Base-by-base conservation (phyloP, 768 basidiomycete genomes). In the Leccinum subgranulosum region DNA sequence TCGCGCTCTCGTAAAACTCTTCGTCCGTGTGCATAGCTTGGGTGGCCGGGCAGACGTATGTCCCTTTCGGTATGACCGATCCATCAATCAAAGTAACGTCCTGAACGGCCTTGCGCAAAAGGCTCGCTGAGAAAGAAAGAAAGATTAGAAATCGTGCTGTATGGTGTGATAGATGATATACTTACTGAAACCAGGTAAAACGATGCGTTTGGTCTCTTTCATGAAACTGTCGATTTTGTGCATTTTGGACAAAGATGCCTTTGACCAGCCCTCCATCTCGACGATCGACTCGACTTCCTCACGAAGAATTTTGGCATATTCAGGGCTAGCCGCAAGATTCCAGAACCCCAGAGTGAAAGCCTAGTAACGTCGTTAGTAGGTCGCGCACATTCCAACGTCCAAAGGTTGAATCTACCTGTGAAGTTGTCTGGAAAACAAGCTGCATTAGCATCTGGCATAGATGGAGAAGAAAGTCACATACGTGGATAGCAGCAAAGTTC, bases 401-500 rank as follows among this genome's bases (percentile, higher is more conserved):
- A 41, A 41, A 41, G 39, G 15, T 41, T 41, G 3, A 41, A 19
- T 17, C 8, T 41, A 41, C 39, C 39, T 41, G n/a, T 41, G 39
- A 41, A 8, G 39, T 41, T 41, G 39, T 33, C 31, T 33, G 31
- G 12, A 33, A 12, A 33, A 6, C 3, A 14, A 14, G 12, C 5
- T 33, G 31, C 12, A 2, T 33, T 33, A 14, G 12, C 12, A 33
- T 41, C 39, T 9, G 39, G 8, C n/a, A 41, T 41, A 9, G 10
- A 41, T 41, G n/a, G n/a, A 41, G 15, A 19, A 41, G 39, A 28
- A 25, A 12, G 7, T 3, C 9, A 57, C 63, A 15, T 47, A 21
- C 70, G 48, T 66, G 66, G 19, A 70, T 55, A 0, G 67, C 67
- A 9, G 68, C 70, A 31, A 69, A 64, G 53, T 66, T 69, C 34